Percentiles rank a stretch among this genome's conserved stretches.
Evolutionary conservation across 257 asterid species (phyloP).

Genomic region (Avicennia marina): DNA sequence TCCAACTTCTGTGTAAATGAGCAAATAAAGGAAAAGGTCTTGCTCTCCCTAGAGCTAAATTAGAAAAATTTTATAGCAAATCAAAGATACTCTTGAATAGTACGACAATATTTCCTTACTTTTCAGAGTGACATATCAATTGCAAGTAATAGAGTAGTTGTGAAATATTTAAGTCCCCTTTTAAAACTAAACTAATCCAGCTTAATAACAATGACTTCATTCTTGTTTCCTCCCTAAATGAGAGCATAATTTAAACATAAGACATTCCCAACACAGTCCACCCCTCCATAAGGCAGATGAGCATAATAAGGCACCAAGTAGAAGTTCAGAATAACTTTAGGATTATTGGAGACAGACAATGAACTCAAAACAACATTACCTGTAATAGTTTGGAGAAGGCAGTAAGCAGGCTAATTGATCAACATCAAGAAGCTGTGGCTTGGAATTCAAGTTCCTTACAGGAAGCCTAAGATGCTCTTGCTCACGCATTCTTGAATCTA

Average conservation of each 20-base stretch:
- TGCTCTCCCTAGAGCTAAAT: background rate
- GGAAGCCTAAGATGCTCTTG: constrained; percentile 15
- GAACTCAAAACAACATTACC: constrained; percentile 16
- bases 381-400: constrained; percentile 20
- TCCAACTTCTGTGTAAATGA: background rate
- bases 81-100: background rate
- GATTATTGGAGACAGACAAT: background rate
- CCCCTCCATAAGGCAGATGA: background rate
- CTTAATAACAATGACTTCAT: no score
- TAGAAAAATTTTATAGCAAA: background rate
- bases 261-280: background rate
- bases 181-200: no score
- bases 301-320: background rate
- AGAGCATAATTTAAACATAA: background rate
- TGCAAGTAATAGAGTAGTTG: no score
- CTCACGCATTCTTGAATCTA: constrained; percentile 11
- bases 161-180: no score
- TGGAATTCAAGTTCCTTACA: background rate
- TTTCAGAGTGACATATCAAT: background rate
- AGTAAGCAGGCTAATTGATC: constrained; percentile 10
- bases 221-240: background rate
- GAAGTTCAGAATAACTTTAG: background rate
- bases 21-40: background rate
- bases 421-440: constrained; percentile 3
- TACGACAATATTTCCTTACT: background rate